Evolutionary conservation across 768 basidiomycete species (phyloP), one percentile per base, ranked within the genome.

Genomic region (Psilocybe subaeruginosa): DNA sequence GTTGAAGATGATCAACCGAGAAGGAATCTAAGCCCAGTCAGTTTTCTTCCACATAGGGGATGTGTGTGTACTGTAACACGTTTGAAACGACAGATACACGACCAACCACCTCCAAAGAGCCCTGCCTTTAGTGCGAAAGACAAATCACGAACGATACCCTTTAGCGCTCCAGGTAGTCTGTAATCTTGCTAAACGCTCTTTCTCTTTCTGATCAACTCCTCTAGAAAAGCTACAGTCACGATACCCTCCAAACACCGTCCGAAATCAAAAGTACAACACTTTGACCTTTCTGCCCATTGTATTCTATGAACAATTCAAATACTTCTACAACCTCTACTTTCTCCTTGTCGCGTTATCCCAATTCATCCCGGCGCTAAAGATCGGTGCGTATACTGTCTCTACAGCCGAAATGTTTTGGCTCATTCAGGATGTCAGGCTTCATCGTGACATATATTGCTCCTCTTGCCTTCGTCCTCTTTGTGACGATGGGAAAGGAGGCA

Each of bases 261-360:
- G 93, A 67, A 99, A 99, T 69, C 97, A 99, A 76, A 99, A 99
- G 79, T 99, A 99, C 82, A 97, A 96, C 72, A 81, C 92, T 56
- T 85, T 93, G 77, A 95, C 93, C n/a, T 99, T 99, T 81, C 84
- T 99, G 8, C 97, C 97, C 3, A 85, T 98, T 65, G 96, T 99
- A 48, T 87, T 99, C 73, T 99, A 98, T 74, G 96, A 99, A 74
- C 97, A 99, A 73, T 99, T 99, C 89, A 99, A 98, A 76, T 98
- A 97, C 82, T 99, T 99, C 80, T 99, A 97, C 87, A 99, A 99
- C 72, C 83, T 98, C 6, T 99, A 99, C 75, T 99, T 99, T 72
- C 85, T 99, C 9, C 88, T 99, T 23, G 97, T 99, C 39, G 97
- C 97, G 0, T 81, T 99, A 7, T 95, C 92, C 8, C 97, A 99